A percentile compares a stretch with the other conserved stretches of the same genome.
phyloP scores from a whole-genome alignment of 1,139 yeast genomes.

The Scheffersomyces titani region DNA sequence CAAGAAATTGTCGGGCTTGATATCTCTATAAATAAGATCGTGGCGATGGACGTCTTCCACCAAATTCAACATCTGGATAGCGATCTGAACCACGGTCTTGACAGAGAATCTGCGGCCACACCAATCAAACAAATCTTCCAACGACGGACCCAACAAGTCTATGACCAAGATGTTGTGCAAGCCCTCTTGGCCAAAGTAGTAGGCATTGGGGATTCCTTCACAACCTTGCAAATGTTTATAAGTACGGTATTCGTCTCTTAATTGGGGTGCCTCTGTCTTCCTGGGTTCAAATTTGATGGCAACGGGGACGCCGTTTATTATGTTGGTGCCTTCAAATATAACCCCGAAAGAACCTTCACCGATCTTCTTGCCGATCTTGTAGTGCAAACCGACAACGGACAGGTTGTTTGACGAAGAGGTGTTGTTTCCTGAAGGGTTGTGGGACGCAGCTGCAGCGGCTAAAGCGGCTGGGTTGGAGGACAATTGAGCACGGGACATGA shows the following conservation, averaged over 20 bases:
- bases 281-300: slow-evolving; percentile 84
- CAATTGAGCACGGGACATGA: slow-evolving; percentile 27
- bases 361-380: slow-evolving; percentile 92
- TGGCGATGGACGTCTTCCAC: slow-evolving; percentile 88
- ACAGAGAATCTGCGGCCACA: slow-evolving; percentile 88
- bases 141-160: slow-evolving; percentile 90
- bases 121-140: slow-evolving; percentile 97
- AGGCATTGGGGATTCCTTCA: slow-evolving; percentile 89
- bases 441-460: slow-evolving; percentile 41
- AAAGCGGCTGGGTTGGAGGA: slow-evolving; percentile 39
- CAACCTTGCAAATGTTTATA: slow-evolving; percentile 81
- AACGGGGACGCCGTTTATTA: slow-evolving; percentile 75
- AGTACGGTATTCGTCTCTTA: slow-evolving; percentile 92
- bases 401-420: slow-evolving; percentile 14
- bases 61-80: slow-evolving; percentile 87
- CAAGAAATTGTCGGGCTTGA: slow-evolving; percentile 92
- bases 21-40: slow-evolving; percentile 89
- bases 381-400: slow-evolving; percentile 65
- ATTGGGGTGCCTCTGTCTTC: slow-evolving; percentile 96
- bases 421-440: slow-evolving; percentile 18
- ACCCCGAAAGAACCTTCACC: slow-evolving; percentile 99
- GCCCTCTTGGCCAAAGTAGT: slow-evolving; percentile 97
- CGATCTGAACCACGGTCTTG: slow-evolving; percentile 87
- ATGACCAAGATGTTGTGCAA: slow-evolving; percentile 90
- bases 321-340: slow-evolving; percentile 90